Percentiles rank a stretch among this genome's conserved stretches.
phyloP scores from a whole-genome alignment of 2,329 filamentous ascomycete genomes.

The Graphium sp. region DNA sequence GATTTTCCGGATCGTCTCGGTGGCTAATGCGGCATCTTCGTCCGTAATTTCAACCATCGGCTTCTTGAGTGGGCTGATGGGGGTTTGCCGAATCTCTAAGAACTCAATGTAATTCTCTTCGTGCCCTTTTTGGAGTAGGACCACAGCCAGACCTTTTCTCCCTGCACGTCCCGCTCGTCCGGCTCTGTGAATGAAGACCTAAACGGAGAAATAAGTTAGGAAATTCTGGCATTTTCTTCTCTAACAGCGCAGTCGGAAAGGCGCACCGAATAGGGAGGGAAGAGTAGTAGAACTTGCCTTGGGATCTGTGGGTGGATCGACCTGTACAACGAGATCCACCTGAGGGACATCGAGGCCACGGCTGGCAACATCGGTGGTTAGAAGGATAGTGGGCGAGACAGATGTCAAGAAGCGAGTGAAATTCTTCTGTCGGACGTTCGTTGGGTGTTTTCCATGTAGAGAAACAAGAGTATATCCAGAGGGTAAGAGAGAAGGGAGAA shows the following conservation, averaged over 20 bases:
- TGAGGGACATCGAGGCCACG: slow-evolving; percentile 83
- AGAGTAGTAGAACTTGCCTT: no score
- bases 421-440: slow-evolving; percentile 77
- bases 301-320: slow-evolving; percentile 60
- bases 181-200: slow-evolving; percentile 87
- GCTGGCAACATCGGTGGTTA: slow-evolving; percentile 87
- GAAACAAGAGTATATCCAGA: slow-evolving; percentile 54
- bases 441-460: slow-evolving; percentile 81
- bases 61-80: slow-evolving; percentile 46
- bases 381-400: slow-evolving; percentile 58
- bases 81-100: slow-evolving; percentile 73
- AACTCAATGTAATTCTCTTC: slow-evolving; percentile 89
- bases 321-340: slow-evolving; percentile 78
- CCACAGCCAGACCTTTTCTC: slow-evolving; percentile 66
- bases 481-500: slow-evolving; percentile 59
- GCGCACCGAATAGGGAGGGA: no score
- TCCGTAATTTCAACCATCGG: slow-evolving; percentile 40
- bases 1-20: slow-evolving; percentile 42
- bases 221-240: no score
- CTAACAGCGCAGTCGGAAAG: no score
- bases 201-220: no score
- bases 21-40: slow-evolving; percentile 39
- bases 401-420: slow-evolving; percentile 66
- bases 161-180: slow-evolving; percentile 84
- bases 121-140: slow-evolving; percentile 67